Conservation (phyloP, 75 land plant species). For the Cunninghamia lanceolata region DNA sequence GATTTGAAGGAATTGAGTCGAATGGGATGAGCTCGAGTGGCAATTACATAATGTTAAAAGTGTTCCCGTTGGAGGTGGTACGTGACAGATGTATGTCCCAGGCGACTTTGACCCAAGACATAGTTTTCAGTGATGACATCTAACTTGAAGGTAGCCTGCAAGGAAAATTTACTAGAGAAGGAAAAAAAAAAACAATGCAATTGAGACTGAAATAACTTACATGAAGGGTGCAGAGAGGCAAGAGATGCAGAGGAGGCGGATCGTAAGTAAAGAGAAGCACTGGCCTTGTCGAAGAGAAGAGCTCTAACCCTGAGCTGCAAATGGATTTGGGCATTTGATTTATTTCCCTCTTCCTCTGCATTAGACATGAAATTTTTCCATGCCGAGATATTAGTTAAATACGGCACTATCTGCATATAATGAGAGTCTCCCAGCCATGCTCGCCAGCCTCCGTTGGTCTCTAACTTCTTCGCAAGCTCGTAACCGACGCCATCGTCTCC, state of each 20-base stretch:
- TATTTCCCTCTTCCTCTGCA: slow-evolving; percentile 10
- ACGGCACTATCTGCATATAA: slow-evolving; percentile 40
- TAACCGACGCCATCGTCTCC: slow-evolving; percentile 81
- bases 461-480: slow-evolving; percentile 71
- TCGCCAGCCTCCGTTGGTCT: slow-evolving; percentile 63
- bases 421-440: slow-evolving; percentile 75
- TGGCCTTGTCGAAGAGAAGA: slow-evolving; percentile 76
- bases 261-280: slow-evolving; percentile 43
- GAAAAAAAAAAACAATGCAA: neutral
- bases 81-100: too few species aligned
- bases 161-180: neutral
- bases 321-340: slow-evolving; percentile 43
- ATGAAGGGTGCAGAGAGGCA: slow-evolving; percentile 16
- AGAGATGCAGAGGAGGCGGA: slow-evolving; percentile 13
- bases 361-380: slow-evolving; percentile 65
- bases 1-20: neutral
- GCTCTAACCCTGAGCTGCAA: slow-evolving; percentile 83
- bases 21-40: neutral
- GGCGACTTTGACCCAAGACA: neutral
- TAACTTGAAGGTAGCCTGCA: neutral
- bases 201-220: slow-evolving; percentile 33
- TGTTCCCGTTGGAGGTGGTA: too few species aligned
- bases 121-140: neutral
- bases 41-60: too few species aligned
- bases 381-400: slow-evolving; percentile 42